Base-by-base conservation (phyloP, 2,329 filamentous ascomycete genomes). In the Atkinsonella hypoxylon region DNA sequence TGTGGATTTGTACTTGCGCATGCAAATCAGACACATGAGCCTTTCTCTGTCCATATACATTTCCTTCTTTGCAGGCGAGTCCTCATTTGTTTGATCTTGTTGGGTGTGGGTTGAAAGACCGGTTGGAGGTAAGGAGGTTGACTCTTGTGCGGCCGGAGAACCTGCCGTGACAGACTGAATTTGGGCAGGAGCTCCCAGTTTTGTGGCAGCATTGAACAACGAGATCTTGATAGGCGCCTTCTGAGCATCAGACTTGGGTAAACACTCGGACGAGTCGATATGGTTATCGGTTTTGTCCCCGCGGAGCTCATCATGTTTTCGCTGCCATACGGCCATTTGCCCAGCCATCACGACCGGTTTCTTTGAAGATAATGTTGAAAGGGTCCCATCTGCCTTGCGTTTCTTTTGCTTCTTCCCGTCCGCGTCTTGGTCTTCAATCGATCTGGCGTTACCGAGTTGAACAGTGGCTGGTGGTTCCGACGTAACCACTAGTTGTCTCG, bases 401-500 rank as follows among this genome's bases (percentile, higher is more conserved):
- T 79, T 80, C 65, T 79, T 81, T 11, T 61, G 49, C 55, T 71
- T 73, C 53, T 70, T 71, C 7, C 54, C 57, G 10, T 67, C 64
- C 6, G 46, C 55, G 5, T 57, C 56, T 45, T 67, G 65, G 17
- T 62, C 58, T 7, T 55, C 56, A 2, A 48, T 36, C 47, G 48
- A 17, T 45, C 61, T 62, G 34, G 52, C 47, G 15, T 59, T 50
- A 17, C 22, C 13, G 0, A 55, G 47, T 30, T 66, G 67, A 49
- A 67, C 60, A 0, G 51, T 55, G 7, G 60, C 67, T 0, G 73
- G 68, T 13, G 76, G 71, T 17, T 74, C 70, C 3, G 71, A 63
- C n/a, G 79, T 77, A 4, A 87, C 71, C 1, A 78, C 66, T 38
- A 80, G 69, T 57, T 85, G 79, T 43, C 75, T 86, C 1, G 81